Percentiles rank a stretch among this genome's conserved stretches.
phyloP scores from a whole-genome alignment of 768 basidiomycete genomes.

The Russula abietina region DNA sequence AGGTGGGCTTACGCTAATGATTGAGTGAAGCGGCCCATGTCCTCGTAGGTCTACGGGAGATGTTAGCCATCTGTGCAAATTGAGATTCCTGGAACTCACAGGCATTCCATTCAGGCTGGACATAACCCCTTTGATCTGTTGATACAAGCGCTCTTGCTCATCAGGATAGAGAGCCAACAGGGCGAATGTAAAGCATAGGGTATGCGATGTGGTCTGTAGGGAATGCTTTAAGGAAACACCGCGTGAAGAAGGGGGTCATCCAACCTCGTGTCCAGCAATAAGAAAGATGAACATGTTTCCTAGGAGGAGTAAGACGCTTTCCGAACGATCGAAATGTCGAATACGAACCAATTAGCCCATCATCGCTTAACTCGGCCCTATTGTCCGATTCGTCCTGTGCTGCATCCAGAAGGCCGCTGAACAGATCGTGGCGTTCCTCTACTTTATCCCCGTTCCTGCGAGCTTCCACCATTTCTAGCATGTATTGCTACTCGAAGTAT shows the following conservation, averaged over 20 bases:
- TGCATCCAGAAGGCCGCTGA: constrained; percentile 28
- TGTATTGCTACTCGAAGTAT: constrained; percentile 24
- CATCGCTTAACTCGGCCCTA: constrained; percentile 18
- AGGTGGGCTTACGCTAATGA: constrained; percentile 20
- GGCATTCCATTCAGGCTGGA: constrained; percentile 23
- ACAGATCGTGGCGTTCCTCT: constrained; percentile 27
- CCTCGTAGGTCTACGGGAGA: constrained; percentile 25
- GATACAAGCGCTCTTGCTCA: constrained; percentile 37
- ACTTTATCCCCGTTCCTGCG: constrained; percentile 18
- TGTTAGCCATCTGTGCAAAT: neutral
- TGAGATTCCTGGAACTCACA: neutral
- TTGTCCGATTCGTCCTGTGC: constrained; percentile 22
- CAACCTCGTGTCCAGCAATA: constrained; percentile 33
- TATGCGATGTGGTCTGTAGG: constrained; percentile 35
- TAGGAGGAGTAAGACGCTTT: neutral
- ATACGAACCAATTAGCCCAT: neutral
- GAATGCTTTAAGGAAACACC: neutral
- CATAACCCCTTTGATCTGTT: constrained; percentile 33
- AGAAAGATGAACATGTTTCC: constrained; percentile 33
- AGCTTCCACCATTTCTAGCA: constrained; percentile 28
- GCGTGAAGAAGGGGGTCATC: neutral
- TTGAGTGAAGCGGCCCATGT: constrained; percentile 24
- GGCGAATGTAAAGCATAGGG: constrained; percentile 36
- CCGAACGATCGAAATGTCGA: no score
- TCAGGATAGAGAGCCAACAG: constrained; percentile 39